phyloP scores from a whole-genome alignment of 176 grass and related monocot genomes.

The Lolium perenne region DNA sequence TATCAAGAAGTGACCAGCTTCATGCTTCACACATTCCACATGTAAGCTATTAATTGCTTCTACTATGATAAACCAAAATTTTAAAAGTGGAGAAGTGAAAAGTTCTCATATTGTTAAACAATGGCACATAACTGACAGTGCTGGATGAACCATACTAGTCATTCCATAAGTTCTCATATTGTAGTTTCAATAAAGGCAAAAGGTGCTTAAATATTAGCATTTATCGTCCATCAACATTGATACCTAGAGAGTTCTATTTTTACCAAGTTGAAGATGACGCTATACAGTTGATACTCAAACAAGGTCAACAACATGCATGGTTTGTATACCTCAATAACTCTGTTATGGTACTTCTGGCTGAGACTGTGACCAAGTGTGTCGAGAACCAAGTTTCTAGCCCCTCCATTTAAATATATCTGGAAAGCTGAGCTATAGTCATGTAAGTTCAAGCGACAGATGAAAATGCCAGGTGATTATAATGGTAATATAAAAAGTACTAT shows the following conservation, averaged over 20 bases:
- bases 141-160: not conserved
- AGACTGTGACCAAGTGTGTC: constrained; percentile 78
- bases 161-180: not conserved
- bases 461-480: not conserved
- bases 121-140: constrained; percentile 24
- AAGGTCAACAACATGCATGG: not conserved
- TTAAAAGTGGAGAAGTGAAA: not conserved
- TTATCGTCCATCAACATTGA: not conserved
- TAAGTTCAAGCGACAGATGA: constrained; percentile 46
- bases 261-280: constrained; percentile 17
- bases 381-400: constrained; percentile 72
- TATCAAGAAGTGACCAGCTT: constrained; percentile 91
- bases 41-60: constrained; percentile 17
- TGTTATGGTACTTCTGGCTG: constrained; percentile 80
- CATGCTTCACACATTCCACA: constrained; percentile 61
- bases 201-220: constrained; percentile 1
- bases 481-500: not conserved
- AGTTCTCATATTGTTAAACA: not conserved
- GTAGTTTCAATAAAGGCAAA: not conserved
- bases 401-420: constrained; percentile 82
- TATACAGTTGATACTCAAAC: not conserved
- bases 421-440: constrained; percentile 59
- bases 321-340: constrained; percentile 85
- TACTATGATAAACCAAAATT: constrained; percentile 4
- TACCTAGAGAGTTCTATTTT: not conserved